Percentiles rank a stretch among this genome's conserved stretches.
Conservation (phyloP, 805 yeast species). For the Scheffersomyces coipomensis region DNA sequence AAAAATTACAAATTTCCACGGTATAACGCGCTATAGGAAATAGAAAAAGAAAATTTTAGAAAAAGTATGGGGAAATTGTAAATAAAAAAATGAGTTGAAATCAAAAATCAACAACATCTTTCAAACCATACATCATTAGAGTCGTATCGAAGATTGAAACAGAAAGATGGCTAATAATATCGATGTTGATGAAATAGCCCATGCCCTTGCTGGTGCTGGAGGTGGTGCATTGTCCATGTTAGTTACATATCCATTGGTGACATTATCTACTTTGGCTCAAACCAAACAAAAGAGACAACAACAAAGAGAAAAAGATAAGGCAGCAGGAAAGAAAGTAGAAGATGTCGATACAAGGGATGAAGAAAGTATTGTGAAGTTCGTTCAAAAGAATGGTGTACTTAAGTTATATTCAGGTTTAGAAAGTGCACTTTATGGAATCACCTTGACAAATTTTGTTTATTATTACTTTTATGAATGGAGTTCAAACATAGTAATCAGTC, state of each 20-base stretch:
- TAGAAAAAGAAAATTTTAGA: no score
- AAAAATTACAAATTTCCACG: no score
- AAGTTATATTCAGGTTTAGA: conserved; percentile 86
- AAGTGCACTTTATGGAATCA: conserved; percentile 82
- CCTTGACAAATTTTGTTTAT: conserved; percentile 83
- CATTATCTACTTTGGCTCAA: conserved; percentile 86
- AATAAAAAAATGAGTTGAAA: no score
- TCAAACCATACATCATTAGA: no score
- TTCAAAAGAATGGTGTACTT: conserved; percentile 56
- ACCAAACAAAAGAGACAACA: conserved; percentile 37
- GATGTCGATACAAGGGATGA: conserved; percentile 9
- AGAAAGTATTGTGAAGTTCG: conserved; percentile 16
- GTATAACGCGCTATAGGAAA: no score
- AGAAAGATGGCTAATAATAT: not conserved
- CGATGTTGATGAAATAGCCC: conserved; percentile 58
- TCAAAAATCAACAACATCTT: no score
- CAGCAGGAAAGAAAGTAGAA: conserved; percentile 1
- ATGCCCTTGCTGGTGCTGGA: conserved; percentile 92
- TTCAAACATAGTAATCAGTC: conserved; percentile 39
- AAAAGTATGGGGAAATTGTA: no score
- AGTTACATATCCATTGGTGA: conserved; percentile 86
- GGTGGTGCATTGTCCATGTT: conserved; percentile 89
- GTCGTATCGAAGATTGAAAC: no score
- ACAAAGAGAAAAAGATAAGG: not conserved
- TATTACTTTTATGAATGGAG: conserved; percentile 87